Evolutionary conservation across 2,329 filamentous ascomycete species (phyloP), one percentile per base, ranked within the genome.

Genomic region (Aciculosporium take): DNA sequence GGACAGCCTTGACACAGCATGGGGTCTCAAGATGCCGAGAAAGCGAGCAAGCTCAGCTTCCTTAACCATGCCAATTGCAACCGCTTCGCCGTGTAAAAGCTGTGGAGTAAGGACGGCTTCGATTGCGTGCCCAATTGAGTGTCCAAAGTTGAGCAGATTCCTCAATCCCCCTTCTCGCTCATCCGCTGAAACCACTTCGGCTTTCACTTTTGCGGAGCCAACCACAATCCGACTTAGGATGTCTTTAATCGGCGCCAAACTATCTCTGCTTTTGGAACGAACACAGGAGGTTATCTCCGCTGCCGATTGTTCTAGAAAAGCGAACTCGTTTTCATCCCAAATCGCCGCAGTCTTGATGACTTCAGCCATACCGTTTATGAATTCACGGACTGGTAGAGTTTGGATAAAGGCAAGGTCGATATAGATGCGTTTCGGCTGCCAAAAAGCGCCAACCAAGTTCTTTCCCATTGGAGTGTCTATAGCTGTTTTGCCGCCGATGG

Each of bases 351-450:
- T 98, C 74, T 95, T 95, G 59, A 95, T 74, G 24, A 98, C 89
- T 66, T 98, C 91, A 21, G 89, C 91, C 89, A 98, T 95, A 46
- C 91, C 91, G 59, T 98, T 98, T 63, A 95, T 87, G 56, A 98
- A 89, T 63, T 98, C 89, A 50, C 91, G 74, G 49, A 81, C 79
- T 1, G 89, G 88, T 17, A 98, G 69, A 1, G 87, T 94, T 57
- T 94, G 85, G 42, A 98, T 70, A 56, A 98, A 96, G 42, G 79
- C 74, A 46, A 96, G 69, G 60, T 98, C 91, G 52, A 98, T 88
- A 63, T 94, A 98, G 49, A 96, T 88, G 48, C 86, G 79, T 54
- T 82, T 74, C 4, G 91, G 91, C 59, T 98, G 91, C 88, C 89
- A 96, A 63, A 98, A 96, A 27, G 89, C 79, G 4, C 91, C 91